phyloP scores from a whole-genome alignment of 148 eudicot species.

The Camellia japonica region DNA sequence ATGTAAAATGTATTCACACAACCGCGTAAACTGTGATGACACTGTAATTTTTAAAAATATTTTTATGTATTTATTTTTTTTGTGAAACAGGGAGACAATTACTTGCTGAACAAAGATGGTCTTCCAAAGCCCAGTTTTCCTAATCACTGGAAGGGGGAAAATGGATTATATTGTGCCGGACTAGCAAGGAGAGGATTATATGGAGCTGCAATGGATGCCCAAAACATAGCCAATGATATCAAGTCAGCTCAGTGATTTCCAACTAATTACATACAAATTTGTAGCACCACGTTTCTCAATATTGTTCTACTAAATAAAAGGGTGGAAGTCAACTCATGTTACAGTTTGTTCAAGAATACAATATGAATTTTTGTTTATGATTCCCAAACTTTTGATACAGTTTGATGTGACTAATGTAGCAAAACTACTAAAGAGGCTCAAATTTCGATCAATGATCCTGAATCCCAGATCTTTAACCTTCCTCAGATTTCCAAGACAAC shows the following conservation, averaged over 20 bases:
- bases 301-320: background rate
- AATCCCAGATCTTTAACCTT: too few relatives aligned
- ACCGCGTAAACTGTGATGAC: background rate
- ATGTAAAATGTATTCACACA: background rate
- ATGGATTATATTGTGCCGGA: constrained; percentile 78
- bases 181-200: constrained; percentile 59
- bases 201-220: constrained; percentile 66
- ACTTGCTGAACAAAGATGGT: constrained; percentile 65
- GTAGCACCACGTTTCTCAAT: background rate
- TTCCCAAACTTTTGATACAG: too few relatives aligned
- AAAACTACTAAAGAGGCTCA: too few relatives aligned
- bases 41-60: background rate
- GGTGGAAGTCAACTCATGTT: background rate
- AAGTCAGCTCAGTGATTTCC: constrained; percentile 23
- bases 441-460: too few relatives aligned
- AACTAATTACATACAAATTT: background rate
- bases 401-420: too few relatives aligned
- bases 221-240: constrained; percentile 55
- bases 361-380: too few relatives aligned
- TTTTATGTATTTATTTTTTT: background rate
- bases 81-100: constrained; percentile 49
- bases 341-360: too few relatives aligned
- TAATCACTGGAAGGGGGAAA: constrained; percentile 73
- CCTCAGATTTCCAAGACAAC: too few relatives aligned
- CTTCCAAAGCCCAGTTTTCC: constrained; percentile 56